Base-by-base conservation (phyloP, 495 filamentous ascomycete species). In the Podospora appendiculata region DNA sequence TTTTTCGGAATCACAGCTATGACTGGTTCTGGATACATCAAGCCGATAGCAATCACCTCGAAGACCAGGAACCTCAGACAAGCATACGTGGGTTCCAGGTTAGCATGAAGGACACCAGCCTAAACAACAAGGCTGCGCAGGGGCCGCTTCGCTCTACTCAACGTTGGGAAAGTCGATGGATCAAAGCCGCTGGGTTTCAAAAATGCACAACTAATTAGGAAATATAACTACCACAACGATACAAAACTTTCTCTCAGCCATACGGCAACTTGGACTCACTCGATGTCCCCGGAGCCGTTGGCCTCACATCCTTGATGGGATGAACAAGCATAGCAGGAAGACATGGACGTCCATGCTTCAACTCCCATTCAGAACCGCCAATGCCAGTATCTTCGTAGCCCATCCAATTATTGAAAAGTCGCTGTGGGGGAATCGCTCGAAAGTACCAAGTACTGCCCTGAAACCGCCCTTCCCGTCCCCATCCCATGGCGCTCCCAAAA, bases 371-470 rank as follows among this genome's bases (percentile, higher is more conserved):
- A 18, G 57, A 44, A 5, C 78, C 78, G 33, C 78, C 79, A 18
- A 77, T 62, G 32, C 60, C 68, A 16, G 66, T 72, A 45, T 79
- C 75, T 47, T 80, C 76, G 56, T 71, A 75, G 3, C 82, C 82
- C 61, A 86, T 64, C 73, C 83, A 85, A 57, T 81, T 76, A 60
- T 83, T 71, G 60, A 81, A 86, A 39, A 87, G 51, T 47, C 74
- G 67, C 62, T 71, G 72, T 5, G 81, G 73, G 34, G 81, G 78
- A 14, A 58, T 58, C 4, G 75, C 71, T 11, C 71, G 64, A 60
- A 73, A 84, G 54, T 81, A 81, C 81, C 80, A 86, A 32, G 79
- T 82, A 47, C 63, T 70, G 38, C 78, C 79, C 51, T 71, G 64
- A 54, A 80, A 83, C 19, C 82, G 73, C 0, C 70, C 67, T 56